Percentiles rank a stretch among this genome's conserved stretches.
Evolutionary conservation across 2,329 filamentous ascomycete species (phyloP).

Genomic region (Ophioceras dolichostomum): DNA sequence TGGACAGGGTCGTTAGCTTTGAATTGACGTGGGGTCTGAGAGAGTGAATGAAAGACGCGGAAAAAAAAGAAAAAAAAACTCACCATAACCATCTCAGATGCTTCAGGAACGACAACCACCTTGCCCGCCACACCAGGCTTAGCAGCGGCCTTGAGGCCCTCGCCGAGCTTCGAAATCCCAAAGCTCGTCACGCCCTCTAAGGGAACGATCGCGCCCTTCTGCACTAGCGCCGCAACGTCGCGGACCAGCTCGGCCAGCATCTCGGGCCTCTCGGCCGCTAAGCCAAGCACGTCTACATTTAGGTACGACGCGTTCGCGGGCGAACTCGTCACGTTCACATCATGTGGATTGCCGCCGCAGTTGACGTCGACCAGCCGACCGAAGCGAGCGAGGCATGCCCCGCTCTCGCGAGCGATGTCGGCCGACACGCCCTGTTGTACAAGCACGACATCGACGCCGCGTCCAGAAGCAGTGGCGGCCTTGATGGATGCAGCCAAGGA

Average conservation of each 20-base stretch:
- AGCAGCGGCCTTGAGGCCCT: constrained; percentile 14
- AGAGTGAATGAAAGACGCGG: neutral
- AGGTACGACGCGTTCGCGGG: constrained; percentile 30
- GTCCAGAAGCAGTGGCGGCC: constrained; percentile 10
- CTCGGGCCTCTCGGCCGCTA: constrained; percentile 27
- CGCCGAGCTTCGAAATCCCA: constrained; percentile 23
- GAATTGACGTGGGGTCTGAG: neutral
- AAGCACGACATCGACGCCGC: constrained; percentile 17
- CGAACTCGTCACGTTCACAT: constrained; percentile 30
- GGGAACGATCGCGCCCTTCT: constrained; percentile 19
- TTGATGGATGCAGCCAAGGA: constrained; percentile 14
- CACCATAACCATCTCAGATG: constrained; percentile 25
- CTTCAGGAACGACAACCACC: constrained; percentile 26
- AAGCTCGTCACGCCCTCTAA: constrained; percentile 21
- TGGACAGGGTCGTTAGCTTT: no score
- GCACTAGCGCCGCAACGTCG: constrained; percentile 22
- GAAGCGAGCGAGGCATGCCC: constrained; percentile 18
- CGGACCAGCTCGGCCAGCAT: constrained; percentile 25
- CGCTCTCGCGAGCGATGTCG: constrained; percentile 15
- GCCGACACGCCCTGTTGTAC: constrained; percentile 17
- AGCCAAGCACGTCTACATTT: constrained; percentile 23
- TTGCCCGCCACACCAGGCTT: constrained; percentile 31
- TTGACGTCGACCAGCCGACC: constrained; percentile 23
- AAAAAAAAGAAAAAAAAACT: constrained; percentile 1
- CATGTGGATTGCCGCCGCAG: constrained; percentile 20